A percentile compares a stretch with the other conserved stretches of the same genome.
Evolutionary conservation across 495 filamentous ascomycete species (phyloP).

Genomic region (Clavariopsis aquatica): DNA sequence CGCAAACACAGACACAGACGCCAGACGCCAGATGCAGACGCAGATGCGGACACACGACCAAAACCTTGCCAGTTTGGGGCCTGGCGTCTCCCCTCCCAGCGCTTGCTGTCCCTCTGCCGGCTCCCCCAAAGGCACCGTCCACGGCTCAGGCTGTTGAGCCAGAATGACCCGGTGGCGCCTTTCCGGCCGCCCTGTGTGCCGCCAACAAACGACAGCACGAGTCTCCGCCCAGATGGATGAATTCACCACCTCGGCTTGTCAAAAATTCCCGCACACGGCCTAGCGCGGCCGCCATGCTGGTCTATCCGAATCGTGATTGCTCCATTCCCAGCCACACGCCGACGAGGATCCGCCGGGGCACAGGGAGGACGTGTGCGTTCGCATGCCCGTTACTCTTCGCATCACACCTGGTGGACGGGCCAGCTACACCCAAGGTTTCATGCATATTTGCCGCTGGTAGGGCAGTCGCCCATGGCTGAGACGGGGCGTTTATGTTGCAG

Average conservation of each 20-base stretch:
- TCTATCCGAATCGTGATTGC: slow-evolving; percentile 17
- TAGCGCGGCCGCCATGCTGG: slow-evolving; percentile 2
- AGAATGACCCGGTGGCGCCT: slow-evolving; percentile 20
- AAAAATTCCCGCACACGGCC: not conserved
- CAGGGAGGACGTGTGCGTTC: slow-evolving; percentile 6
- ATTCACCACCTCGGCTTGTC: not conserved
- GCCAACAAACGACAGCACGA: not conserved
- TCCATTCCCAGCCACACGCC: slow-evolving; percentile 3
- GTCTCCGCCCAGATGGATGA: too few relatives aligned
- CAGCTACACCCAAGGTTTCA: not conserved
- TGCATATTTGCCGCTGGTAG: slow-evolving; percentile 15
- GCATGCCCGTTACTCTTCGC: not conserved
- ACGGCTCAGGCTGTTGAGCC: not conserved
- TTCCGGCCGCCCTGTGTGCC: not conserved
- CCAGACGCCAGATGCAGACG: too few relatives aligned
- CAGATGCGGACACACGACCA: slow-evolving; percentile 22
- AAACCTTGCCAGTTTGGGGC: slow-evolving; percentile 15
- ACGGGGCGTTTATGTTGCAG: not conserved
- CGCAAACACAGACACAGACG: too few relatives aligned
- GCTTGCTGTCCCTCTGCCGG: not conserved
- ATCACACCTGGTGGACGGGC: not conserved
- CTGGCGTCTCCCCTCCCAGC: slow-evolving; percentile 2
- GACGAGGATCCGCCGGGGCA: slow-evolving; percentile 3
- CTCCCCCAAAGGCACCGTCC: slow-evolving; percentile 19
- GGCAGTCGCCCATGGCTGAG: not conserved